Evolutionary conservation across 371 early-diverging fungal genomes (phyloP).

Genomic region (Nematocida minor): DNA sequence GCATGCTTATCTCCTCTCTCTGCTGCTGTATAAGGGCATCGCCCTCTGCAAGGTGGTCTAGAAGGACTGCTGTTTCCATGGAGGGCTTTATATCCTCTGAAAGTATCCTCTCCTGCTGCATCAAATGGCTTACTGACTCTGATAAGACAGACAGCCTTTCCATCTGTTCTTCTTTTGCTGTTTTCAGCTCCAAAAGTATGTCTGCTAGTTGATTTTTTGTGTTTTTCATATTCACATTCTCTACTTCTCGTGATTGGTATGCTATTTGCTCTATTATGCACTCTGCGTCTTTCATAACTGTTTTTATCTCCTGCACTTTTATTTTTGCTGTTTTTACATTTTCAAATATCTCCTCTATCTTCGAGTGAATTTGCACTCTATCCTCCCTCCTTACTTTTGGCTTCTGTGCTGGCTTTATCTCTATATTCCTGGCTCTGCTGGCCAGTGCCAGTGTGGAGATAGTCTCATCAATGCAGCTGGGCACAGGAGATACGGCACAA

Average conservation of each 20-base stretch:
- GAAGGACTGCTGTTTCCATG: conserved; percentile 16
- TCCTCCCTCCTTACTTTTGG: conserved; percentile 43
- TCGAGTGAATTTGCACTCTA: neutral
- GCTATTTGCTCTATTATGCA: neutral
- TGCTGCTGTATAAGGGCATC: conserved; percentile 44
- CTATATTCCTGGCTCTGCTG: conserved; percentile 56
- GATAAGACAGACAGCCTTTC: neutral
- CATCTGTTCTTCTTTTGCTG: neutral
- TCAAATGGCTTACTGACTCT: neutral
- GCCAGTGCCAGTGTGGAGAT: conserved; percentile 75
- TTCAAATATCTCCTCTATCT: neutral
- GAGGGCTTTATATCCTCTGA: conserved; percentile 3
- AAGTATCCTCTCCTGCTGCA: conserved; percentile 30
- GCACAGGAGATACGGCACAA: conserved; percentile 74
- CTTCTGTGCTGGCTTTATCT: conserved; percentile 42
- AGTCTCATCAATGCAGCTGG: conserved; percentile 74
- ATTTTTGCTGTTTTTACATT: neutral
- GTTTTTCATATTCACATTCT: no score
- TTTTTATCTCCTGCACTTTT: neutral
- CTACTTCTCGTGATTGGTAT: no score
- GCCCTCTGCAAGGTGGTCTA: conserved; percentile 40
- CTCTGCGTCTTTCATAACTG: neutral
- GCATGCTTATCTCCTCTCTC: conserved; percentile 57
- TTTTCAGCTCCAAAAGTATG: conserved; percentile 1
- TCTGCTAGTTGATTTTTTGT: neutral